Evolutionary conservation across 2,329 filamentous ascomycete genomes (phyloP).

Genomic region (Coleophoma eucalyptorum): DNA sequence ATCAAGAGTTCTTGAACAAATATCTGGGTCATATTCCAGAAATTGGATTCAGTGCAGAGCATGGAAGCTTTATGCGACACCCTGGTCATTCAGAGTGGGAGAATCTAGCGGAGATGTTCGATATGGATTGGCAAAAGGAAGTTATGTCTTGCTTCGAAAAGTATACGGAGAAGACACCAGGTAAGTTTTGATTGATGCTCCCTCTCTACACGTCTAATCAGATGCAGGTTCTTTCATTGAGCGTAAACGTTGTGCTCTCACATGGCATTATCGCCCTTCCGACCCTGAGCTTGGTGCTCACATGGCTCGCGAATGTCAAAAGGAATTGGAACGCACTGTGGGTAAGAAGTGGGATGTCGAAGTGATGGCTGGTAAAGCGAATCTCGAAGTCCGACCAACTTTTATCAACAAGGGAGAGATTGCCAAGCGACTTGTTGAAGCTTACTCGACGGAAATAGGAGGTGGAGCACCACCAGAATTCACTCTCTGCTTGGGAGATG

Average conservation of each 20-base stretch:
- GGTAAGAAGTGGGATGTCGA: constrained; percentile 83
- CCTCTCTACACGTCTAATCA: constrained; percentile 11
- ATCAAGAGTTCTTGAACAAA: constrained; percentile 85
- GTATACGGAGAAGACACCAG: constrained; percentile 83
- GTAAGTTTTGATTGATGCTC: constrained; percentile 39
- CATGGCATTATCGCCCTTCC: constrained; percentile 94
- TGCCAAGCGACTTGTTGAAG: constrained; percentile 73
- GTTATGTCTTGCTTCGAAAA: constrained; percentile 82
- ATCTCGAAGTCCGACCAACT: constrained; percentile 91
- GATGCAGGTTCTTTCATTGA: constrained; percentile 80
- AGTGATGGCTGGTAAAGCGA: constrained; percentile 95
- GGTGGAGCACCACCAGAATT: constrained; percentile 66
- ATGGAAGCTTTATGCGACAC: constrained; percentile 89
- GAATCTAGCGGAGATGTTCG: constrained; percentile 78
- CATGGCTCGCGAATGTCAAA: constrained; percentile 77
- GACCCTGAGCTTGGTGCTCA: constrained; percentile 81
- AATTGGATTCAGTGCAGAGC: constrained; percentile 93
- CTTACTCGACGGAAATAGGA: constrained; percentile 54
- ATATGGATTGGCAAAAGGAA: constrained; percentile 91
- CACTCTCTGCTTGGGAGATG: constrained; percentile 86
- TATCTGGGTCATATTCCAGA: constrained; percentile 89
- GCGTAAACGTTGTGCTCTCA: constrained; percentile 87
- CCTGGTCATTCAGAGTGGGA: constrained; percentile 78
- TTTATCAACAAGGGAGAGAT: constrained; percentile 99
- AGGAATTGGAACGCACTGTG: constrained; percentile 74